phyloP scores from a whole-genome alignment of 768 basidiomycete species.

The Tulasnella sp. region DNA sequence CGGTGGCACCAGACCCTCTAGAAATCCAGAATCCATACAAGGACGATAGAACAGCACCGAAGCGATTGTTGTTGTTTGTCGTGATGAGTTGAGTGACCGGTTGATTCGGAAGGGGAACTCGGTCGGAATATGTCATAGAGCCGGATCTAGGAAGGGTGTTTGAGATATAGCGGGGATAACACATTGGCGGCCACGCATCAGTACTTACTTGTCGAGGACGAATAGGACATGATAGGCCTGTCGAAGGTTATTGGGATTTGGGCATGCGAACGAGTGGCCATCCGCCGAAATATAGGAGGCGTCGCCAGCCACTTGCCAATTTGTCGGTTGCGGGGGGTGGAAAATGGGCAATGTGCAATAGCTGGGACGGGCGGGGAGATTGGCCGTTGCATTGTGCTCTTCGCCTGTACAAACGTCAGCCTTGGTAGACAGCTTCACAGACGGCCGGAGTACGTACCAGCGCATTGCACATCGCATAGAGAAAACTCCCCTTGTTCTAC shows the following conservation, averaged over 20 bases:
- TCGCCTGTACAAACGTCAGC: conserved; percentile 29
- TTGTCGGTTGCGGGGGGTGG: conserved; percentile 30
- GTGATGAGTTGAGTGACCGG: conserved; percentile 32
- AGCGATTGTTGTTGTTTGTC: conserved; percentile 33
- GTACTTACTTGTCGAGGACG: conserved; percentile 38
- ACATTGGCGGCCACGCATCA: background rate
- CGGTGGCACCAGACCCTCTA: conserved; percentile 26
- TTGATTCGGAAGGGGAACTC: conserved; percentile 34
- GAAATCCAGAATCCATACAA: conserved; percentile 47
- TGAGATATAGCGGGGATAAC: background rate
- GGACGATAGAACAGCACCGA: conserved; percentile 50
- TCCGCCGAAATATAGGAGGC: conserved; percentile 43
- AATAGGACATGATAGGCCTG: conserved; percentile 51
- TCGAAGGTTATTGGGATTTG: conserved; percentile 41
- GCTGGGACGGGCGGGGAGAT: conserved; percentile 37
- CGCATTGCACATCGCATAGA: conserved; percentile 30
- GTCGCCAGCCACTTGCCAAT: conserved; percentile 21
- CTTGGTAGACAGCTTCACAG: background rate
- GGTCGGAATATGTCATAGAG: conserved; percentile 37
- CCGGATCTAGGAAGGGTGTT: conserved; percentile 30
- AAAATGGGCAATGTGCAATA: conserved; percentile 44
- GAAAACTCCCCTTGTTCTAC: conserved; percentile 43
- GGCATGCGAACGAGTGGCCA: conserved; percentile 43
- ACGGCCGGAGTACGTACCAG: conserved; percentile 26
- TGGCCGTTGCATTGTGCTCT: conserved; percentile 36